These are phyloP conservation scores for Suhomyces bolitotheri DNA, from an alignment of 1,139 yeast genomes.

Conservation along the genomic window DNA sequence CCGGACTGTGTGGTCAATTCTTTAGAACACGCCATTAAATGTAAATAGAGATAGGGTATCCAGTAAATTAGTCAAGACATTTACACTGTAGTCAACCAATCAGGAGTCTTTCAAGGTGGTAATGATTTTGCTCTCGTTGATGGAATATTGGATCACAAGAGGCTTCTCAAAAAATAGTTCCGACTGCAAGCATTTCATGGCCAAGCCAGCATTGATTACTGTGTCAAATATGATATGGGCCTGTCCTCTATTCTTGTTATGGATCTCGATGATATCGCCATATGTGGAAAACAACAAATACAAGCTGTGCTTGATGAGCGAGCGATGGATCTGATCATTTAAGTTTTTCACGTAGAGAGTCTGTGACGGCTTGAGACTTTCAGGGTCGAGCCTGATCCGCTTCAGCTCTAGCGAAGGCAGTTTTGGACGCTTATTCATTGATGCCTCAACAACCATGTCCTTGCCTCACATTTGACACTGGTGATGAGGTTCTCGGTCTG, in stretches of 20 bases:
- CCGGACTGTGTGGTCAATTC: constrained; percentile 80
- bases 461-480: no score
- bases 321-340: constrained; percentile 57
- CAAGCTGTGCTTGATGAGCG: constrained; percentile 51
- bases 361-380: constrained; percentile 27
- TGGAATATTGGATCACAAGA: constrained; percentile 51
- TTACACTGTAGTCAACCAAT: no score
- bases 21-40: constrained; percentile 51
- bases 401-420: no score
- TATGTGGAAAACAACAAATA: constrained; percentile 64
- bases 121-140: constrained; percentile 30
- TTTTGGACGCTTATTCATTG: no score
- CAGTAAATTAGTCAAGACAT: no score
- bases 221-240: constrained; percentile 67
- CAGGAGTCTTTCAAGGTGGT: constrained; percentile 6
- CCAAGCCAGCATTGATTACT: constrained; percentile 51
- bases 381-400: constrained; percentile 16
- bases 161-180: constrained; percentile 57
- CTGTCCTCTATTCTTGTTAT: constrained; percentile 63
- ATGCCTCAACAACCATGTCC: no score
- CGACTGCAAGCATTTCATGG: constrained; percentile 51
- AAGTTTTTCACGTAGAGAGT: constrained; percentile 69
- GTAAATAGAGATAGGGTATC: constrained; percentile 3
- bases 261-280: constrained; percentile 65
- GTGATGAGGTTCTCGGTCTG: no score